Percentiles rank a stretch among this genome's conserved stretches.
phyloP scores from a whole-genome alignment of 495 filamentous ascomycete species.

The Amorphotheca resinae region DNA sequence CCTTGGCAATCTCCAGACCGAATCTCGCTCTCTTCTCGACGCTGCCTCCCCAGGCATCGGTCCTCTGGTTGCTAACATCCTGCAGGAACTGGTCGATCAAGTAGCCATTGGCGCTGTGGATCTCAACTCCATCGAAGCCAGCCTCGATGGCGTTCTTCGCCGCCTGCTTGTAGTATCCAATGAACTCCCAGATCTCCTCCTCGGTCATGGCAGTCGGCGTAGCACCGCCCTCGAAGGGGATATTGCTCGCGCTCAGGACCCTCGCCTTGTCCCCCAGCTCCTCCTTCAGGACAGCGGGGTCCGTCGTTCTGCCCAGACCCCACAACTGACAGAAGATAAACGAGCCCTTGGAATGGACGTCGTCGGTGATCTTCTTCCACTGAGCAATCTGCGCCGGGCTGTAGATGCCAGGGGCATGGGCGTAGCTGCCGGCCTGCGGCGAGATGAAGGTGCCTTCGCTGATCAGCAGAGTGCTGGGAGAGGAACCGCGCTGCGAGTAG shows the following conservation, averaged over 20 bases:
- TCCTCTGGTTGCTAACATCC: slow-evolving; percentile 47
- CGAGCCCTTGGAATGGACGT: slow-evolving; percentile 50
- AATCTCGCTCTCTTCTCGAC: slow-evolving; percentile 59
- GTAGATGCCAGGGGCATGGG: slow-evolving; percentile 52
- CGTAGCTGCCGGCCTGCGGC: slow-evolving; percentile 35
- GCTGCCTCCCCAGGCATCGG: slow-evolving; percentile 57
- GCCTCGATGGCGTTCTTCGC: slow-evolving; percentile 51
- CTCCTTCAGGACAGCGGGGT: slow-evolving; percentile 25
- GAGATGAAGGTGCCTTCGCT: slow-evolving; percentile 56
- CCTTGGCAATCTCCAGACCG: slow-evolving; percentile 47
- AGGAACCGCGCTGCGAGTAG: slow-evolving; percentile 48
- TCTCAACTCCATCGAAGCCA: slow-evolving; percentile 68
- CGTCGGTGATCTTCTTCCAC: slow-evolving; percentile 51
- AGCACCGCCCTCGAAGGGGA: slow-evolving; percentile 24
- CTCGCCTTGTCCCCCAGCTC: slow-evolving; percentile 21
- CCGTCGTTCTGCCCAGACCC: slow-evolving; percentile 49
- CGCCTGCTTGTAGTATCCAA: slow-evolving; percentile 45
- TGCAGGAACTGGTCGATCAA: slow-evolving; percentile 65
- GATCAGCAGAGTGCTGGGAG: slow-evolving; percentile 49
- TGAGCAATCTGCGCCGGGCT: slow-evolving; percentile 43
- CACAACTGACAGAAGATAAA: slow-evolving; percentile 59
- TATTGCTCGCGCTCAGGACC: slow-evolving; percentile 37
- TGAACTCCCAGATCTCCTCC: slow-evolving; percentile 43
- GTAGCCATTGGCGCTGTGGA: slow-evolving; percentile 66
- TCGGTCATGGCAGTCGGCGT: slow-evolving; percentile 37